These are phyloP conservation scores for Trichophyton rubrum DNA, from an alignment of 2,329 filamentous ascomycete species.

Conservation along the genomic window DNA sequence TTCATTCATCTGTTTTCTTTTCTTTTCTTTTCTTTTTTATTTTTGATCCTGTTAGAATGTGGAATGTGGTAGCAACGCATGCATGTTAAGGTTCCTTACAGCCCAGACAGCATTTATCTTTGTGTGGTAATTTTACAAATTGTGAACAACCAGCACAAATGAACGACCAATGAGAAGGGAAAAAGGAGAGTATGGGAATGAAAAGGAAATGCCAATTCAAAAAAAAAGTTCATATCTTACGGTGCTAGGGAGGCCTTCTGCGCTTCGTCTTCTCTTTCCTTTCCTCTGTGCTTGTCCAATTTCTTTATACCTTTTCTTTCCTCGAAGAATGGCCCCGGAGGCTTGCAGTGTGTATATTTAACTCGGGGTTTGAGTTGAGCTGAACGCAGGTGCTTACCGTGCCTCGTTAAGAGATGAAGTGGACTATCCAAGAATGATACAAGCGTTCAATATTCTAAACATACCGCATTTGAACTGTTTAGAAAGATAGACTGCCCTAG, in stretches of 20 bases:
- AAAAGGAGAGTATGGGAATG: constrained; percentile 6
- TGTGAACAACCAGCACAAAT: constrained; percentile 4
- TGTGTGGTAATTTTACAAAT: constrained; percentile 9
- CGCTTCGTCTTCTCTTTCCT: background rate
- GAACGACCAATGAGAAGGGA: background rate
- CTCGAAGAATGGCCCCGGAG: background rate
- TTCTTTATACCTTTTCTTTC: background rate
- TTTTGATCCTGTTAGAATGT: background rate
- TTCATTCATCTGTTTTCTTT: constrained; percentile 8
- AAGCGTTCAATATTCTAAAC: background rate
- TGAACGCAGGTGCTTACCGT: too few relatives aligned
- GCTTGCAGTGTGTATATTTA: background rate
- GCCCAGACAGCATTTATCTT: constrained; percentile 6
- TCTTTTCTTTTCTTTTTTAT: constrained; percentile 6
- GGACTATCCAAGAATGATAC: background rate
- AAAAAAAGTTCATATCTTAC: constrained; percentile 4
- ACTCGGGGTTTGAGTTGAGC: too few relatives aligned
- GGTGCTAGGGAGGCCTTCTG: background rate
- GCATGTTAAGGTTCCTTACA: constrained; percentile 6
- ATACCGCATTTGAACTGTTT: too few relatives aligned
- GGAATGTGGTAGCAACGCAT: constrained; percentile 2
- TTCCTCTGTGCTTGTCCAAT: background rate
- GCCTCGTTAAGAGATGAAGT: background rate
- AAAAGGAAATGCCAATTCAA: constrained; percentile 5
- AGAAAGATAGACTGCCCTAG: too few relatives aligned